Base-by-base conservation (phyloP, 495 filamentous ascomycete species). In the Usnea hakonensis region DNA sequence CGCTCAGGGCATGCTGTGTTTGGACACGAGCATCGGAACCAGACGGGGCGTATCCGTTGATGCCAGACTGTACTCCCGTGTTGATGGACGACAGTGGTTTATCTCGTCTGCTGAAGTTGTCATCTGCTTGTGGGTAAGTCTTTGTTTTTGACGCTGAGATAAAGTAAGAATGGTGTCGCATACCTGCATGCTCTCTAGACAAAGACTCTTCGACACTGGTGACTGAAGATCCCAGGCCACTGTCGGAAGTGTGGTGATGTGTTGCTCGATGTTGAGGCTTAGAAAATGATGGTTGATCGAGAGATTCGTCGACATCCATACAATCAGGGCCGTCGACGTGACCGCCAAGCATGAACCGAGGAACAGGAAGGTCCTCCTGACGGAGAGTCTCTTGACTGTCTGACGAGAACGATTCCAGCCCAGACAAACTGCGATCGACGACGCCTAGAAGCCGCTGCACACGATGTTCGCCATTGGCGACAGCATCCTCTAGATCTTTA, bases 151-250 rank as follows among this genome's bases (percentile, higher is more conserved):
- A 55, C 28, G 54, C 26, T 43, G 16, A 56, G 26, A 32, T 32
- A 65, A 59, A 36, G 19, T 16, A 4, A 32, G 30, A 23, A 62
- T 60, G 48, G 28, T 53, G 5, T 58, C 56, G n/a, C 63, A 71
- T 70, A 68, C 66, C 65, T 65, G 68, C 53, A 58, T 60, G 43
- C 57, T 57, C 32, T 41, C 53, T 37, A 16, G 60, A 60, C 62
- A 60, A 52, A 52, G 63, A 68, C 17, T 70, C 64, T 66, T 71
- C 68, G 21, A 71, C 73, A 57, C 67, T 74, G 64, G 71, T 74
- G 57, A 87, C 70, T 44, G 83, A 85, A 17, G 82, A 79, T 41
- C 85, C 85, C 30, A 87, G 67, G 8, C 80, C 81, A 67, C 81
- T 82, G 69, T 82, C 79, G 1, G 77, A 80, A 14, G 73, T 70